Base-by-base conservation (phyloP, 345 rosid species). In the Camelina neglecta region DNA sequence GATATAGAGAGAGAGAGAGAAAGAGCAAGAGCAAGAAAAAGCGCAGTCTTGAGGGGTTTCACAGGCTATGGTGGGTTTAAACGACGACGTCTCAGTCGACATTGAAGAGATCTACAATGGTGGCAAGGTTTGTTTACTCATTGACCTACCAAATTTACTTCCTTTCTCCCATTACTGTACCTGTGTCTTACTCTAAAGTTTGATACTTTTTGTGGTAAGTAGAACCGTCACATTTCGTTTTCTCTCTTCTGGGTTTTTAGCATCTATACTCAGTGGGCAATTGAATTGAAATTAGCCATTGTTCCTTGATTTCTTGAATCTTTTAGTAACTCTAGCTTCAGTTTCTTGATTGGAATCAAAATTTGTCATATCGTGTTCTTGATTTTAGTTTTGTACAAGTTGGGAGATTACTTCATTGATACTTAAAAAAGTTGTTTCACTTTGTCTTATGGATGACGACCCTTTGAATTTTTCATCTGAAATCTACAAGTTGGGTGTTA, bases 31-130 rank as follows among this genome's bases (percentile, higher is more conserved):
- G 67, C 42, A 11, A 13, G 53, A 53, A 47, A 36, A 60, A 73
- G 5, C 0, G 9, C 38, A 71, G 45, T 21, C 12, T 55, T 69
- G 13, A 29, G 68, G 6, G 38, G 1, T 45, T 51, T 68, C 42
- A 6, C 7, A 1, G 82, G 83, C 79, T 84, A 90, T 90, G 98
- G 85, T 54, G 21, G 90, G 80, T n/a, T 86, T 84, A 1, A 86
- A 74, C 59, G 91, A 84, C 76, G 87, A 80, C 77, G 80, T 86
- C 69, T 86, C 89, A 45, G 64, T 89, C 62, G 86, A 87, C 63
- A 75, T 85, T 80, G 97, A 91, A 85, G 87, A 89, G 93, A 91
- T 93, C 86, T 84, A 74, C 81, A 88, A 91, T 69, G 88, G 91
- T 66, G 96, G 98, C 70, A 87, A 89, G 93, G 98, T 89, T 59